A percentile compares a stretch with the other conserved stretches of the same genome.
phyloP scores from a whole-genome alignment of 164 flowering plant species.

The Kalanchoe fedtschenkoi region DNA sequence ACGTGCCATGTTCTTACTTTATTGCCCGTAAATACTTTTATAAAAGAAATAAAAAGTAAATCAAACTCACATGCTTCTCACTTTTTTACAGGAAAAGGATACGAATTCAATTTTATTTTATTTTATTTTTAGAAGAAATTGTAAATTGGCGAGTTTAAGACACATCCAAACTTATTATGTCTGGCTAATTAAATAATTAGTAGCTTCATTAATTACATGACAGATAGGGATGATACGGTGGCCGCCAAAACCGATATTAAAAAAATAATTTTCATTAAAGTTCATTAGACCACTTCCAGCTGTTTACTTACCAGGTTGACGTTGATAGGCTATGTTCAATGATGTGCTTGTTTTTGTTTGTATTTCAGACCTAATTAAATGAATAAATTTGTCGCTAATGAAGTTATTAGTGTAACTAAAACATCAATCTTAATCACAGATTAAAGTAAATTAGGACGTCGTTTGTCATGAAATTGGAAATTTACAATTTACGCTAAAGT shows the following conservation, averaged over 20 bases:
- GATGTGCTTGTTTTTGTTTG: slow-evolving; percentile 5
- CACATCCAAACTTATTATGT: too few relatives aligned
- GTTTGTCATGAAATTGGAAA: too few relatives aligned
- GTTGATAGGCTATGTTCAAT: neutral
- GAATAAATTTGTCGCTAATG: too few relatives aligned
- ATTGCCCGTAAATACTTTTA: neutral
- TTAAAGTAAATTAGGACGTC: too few relatives aligned
- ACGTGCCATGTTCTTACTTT: slow-evolving; percentile 6
- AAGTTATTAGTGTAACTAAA: too few relatives aligned
- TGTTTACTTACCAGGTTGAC: slow-evolving; percentile 1
- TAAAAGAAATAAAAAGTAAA: neutral
- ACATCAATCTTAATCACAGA: too few relatives aligned
- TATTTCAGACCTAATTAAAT: too few relatives aligned
- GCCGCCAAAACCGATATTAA: neutral
- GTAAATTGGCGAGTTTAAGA: too few relatives aligned
- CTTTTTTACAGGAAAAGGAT: neutral
- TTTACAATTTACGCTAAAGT: too few relatives aligned
- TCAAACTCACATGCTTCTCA: slow-evolving; percentile 1
- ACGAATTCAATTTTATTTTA: neutral
- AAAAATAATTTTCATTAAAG: neutral
- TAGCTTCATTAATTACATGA: neutral
- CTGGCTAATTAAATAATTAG: too few relatives aligned
- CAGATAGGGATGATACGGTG: neutral
- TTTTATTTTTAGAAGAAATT: neutral
- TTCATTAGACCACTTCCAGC: slow-evolving; percentile 2